These are phyloP conservation scores for Verticillium alfalfae DNA, from an alignment of 2,329 filamentous ascomycete species.

Conservation along the genomic window DNA sequence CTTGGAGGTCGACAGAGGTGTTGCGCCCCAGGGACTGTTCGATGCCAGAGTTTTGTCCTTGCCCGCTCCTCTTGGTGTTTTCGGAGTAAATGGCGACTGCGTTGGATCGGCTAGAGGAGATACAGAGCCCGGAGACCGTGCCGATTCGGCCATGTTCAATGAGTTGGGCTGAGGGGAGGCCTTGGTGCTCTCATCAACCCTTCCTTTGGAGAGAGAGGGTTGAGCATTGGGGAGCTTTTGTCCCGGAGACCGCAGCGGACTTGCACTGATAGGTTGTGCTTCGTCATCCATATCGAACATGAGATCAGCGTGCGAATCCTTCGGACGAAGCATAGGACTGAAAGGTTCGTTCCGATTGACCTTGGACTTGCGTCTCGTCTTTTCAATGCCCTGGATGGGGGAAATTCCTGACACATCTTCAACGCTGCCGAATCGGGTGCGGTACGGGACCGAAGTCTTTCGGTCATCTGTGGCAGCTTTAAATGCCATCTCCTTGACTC, in stretches of 20 bases:
- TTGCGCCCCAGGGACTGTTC: slow-evolving; percentile 43
- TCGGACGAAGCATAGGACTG: slow-evolving; percentile 64
- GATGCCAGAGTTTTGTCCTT: slow-evolving; percentile 6
- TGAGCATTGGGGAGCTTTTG: slow-evolving; percentile 3
- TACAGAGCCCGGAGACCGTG: background rate
- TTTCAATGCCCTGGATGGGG: slow-evolving; percentile 32
- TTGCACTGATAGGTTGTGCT: slow-evolving; percentile 25
- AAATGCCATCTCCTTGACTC: slow-evolving; percentile 72
- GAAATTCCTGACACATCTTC: slow-evolving; percentile 51
- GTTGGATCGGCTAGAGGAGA: background rate
- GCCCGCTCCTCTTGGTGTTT: slow-evolving; percentile 1
- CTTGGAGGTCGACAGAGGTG: slow-evolving; percentile 53
- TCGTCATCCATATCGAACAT: slow-evolving; percentile 96
- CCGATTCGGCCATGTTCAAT: no score
- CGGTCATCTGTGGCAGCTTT: slow-evolving; percentile 59
- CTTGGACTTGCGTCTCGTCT: slow-evolving; percentile 39
- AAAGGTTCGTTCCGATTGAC: slow-evolving; percentile 46
- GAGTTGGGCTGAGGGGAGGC: background rate
- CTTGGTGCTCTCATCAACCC: background rate
- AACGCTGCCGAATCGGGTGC: slow-evolving; percentile 53
- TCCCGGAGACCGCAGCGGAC: slow-evolving; percentile 14
- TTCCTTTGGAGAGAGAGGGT: background rate
- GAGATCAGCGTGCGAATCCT: slow-evolving; percentile 65
- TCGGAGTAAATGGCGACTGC: background rate
- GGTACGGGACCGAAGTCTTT: slow-evolving; percentile 52